These are phyloP conservation scores for Xylaria arbuscula DNA, from an alignment of 2,329 filamentous ascomycete genomes.

Conservation along the genomic window DNA sequence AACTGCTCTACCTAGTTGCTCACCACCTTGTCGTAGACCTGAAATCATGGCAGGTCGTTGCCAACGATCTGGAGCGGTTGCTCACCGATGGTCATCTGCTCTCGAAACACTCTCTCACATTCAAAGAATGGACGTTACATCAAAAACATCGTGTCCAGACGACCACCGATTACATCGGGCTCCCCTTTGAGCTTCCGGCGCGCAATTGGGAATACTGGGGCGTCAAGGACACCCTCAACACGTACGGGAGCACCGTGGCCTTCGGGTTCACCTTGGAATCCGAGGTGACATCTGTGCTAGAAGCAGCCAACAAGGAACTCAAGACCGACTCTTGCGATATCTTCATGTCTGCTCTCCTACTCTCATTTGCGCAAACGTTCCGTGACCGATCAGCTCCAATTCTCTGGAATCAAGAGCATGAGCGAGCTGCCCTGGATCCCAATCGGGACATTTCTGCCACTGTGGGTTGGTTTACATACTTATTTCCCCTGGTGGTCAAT, in stretches of 20 bases:
- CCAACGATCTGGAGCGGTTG: constrained; percentile 62
- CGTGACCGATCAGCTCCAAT: constrained; percentile 62
- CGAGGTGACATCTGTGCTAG: constrained; percentile 57
- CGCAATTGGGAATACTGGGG: constrained; percentile 62
- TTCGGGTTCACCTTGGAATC: constrained; percentile 57
- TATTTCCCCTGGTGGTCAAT: constrained; percentile 63
- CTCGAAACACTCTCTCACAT: constrained; percentile 59
- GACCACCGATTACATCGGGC: constrained; percentile 43
- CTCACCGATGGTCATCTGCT: constrained; percentile 58
- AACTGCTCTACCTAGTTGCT: constrained; percentile 61
- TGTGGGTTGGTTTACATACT: constrained; percentile 70
- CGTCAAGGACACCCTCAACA: constrained; percentile 56
- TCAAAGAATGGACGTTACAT: constrained; percentile 62
- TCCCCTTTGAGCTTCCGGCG: constrained; percentile 55
- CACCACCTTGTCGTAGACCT: constrained; percentile 65
- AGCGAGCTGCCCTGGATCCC: constrained; percentile 57
- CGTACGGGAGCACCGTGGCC: constrained; percentile 57
- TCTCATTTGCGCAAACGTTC: constrained; percentile 68
- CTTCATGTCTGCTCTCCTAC: constrained; percentile 63
- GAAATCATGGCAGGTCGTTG: constrained; percentile 62
- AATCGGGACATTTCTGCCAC: constrained; percentile 66
- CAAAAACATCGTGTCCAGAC: constrained; percentile 54
- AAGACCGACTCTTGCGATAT: constrained; percentile 65
- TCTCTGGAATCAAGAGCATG: constrained; percentile 66
- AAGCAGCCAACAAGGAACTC: constrained; percentile 58